Evolutionary conservation across 1,284 basidiomycete species (phyloP), one percentile per base, ranked within the genome.

Genomic region (Gomphus bonarii): DNA sequence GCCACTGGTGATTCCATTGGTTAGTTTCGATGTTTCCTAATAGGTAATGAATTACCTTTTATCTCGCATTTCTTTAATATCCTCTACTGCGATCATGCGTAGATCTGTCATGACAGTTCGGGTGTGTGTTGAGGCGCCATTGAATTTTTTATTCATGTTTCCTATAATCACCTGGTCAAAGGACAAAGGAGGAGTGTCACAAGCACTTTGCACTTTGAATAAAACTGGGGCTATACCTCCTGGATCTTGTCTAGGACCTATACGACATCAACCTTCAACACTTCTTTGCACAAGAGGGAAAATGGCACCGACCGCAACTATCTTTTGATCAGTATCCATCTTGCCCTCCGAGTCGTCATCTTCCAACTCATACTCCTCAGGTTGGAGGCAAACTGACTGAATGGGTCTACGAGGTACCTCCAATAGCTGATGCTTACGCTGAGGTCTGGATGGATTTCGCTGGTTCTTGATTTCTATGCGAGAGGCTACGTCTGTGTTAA

Each of bases 71-170:
- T 58, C 55, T 42, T 66, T 62, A 12, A 81, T 62, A 49, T 77
- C 75, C 9, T 67, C 67, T 1, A 69, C 67, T 28, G 75, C 74
- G 36, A 72, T 70, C 4, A 67, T 69, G 14, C 79, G 64, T 31
- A 81, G 69, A 28, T 65, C 66, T 25, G 73, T 67, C 52, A 73
- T 69, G 33, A 72, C 73, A 6, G 63, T 62, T 11, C 72, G 73
- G 14, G 75, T 69, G 20, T 75, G 72, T n/a, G 66, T 70, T 54
- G 65, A 70, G 28, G 77, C 69, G 49, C 65, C 67, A 33, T 70
- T 70, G 54, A 79, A 74, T 46, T 69, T 74, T 40, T 67, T 68
- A 0, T 67, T 66, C 40, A 80, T 69, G 35, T 75, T 75, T 49
- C 66, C 67, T 18, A 78, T 61, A 18, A 80, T 66, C 18, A 70